Evolutionary conservation across 352 stramenopile species (phyloP).

Genomic region (Phytophthora constricta): DNA sequence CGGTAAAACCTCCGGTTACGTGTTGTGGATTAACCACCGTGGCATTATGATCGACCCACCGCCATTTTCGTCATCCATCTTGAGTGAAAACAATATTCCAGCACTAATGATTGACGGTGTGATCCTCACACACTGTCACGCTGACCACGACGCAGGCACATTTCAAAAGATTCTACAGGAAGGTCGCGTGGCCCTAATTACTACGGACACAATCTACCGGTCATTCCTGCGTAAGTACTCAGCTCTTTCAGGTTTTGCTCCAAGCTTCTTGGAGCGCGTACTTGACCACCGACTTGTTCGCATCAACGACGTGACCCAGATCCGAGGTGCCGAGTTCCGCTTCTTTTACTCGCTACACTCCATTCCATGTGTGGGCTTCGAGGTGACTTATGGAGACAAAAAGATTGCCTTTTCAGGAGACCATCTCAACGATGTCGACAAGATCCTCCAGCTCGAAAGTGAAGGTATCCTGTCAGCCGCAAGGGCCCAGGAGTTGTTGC

Average conservation of each 20-base stretch:
- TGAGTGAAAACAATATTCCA: conserved; percentile 88
- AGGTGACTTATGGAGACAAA: conserved; percentile 93
- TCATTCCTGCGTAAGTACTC: conserved; percentile 97
- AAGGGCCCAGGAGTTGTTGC: conserved; percentile 90
- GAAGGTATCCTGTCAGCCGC: conserved; percentile 89
- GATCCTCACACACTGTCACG: conserved; percentile 97
- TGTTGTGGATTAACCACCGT: conserved; percentile 97
- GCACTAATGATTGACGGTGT: conserved; percentile 96
- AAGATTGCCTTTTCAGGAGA: conserved; percentile 97
- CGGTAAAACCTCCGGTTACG: conserved; percentile 94
- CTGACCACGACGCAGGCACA: conserved; percentile 96
- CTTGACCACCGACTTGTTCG: conserved; percentile 92
- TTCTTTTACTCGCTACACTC: conserved; percentile 97
- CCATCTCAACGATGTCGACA: conserved; percentile 95
- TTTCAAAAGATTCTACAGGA: conserved; percentile 98
- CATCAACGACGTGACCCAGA: conserved; percentile 94
- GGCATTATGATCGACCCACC: conserved; percentile 98
- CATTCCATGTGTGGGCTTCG: conserved; percentile 96
- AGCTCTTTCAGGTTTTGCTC: conserved; percentile 92
- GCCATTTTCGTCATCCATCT: conserved; percentile 88
- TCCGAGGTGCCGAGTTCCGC: conserved; percentile 94
- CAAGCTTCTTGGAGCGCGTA: conserved; percentile 91
- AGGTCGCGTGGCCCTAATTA: conserved; percentile 94
- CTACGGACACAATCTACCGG: conserved; percentile 96
- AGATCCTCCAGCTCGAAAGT: conserved; percentile 75